Base-by-base conservation (phyloP, 768 basidiomycete species). In the Lactarius akahatsu region DNA sequence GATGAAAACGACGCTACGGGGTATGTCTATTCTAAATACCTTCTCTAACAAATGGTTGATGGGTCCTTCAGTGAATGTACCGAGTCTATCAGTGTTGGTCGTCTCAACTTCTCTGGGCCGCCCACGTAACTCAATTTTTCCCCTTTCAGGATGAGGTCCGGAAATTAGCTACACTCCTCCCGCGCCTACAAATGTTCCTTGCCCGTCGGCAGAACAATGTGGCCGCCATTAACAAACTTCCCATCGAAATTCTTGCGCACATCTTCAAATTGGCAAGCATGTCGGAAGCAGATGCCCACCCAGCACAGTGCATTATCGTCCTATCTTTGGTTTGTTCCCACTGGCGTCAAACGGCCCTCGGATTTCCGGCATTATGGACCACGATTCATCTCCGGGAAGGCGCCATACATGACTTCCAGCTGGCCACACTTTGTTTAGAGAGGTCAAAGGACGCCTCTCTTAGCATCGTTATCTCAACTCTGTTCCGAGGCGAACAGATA, bases 311-410 rank as follows among this genome's bases (percentile, higher is more conserved):
- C 15, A 68, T 69, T 43, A 64, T 68, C 4, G 61, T 57, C 1
- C 68, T 70, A n/a, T 70, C 69, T 11, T 57, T 70, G 62, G 69
- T 70, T 52, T 70, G 69, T n/a, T 40, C 50, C 54, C 67, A 70
- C 41, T 70, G 69, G 69, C 69, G 69, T 32, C 69, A 70, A 61
- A 69, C 67, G 16, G 69, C 69, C 18, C 63, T 70, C 56, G 59
- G 61, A 26, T 70, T 70, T 64, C 69, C 69, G 26, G 45, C 62
- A 13, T 56, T 70, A 10, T 70, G 69, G 69, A 65, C 57, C 30
- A 70, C 69, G n/a, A 70, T 70, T 28, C 63, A 70, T 57, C 69
- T 70, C 36, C 69, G 63, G 36, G 62, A 69, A n/a, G 69, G 66
- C 40, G 62, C 63, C 58, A 64, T 70, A 38, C 67, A 70, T 32